These are phyloP conservation scores for Adansonia gregorii DNA, from an alignment of 441 rosid species.

Conservation along the genomic window DNA sequence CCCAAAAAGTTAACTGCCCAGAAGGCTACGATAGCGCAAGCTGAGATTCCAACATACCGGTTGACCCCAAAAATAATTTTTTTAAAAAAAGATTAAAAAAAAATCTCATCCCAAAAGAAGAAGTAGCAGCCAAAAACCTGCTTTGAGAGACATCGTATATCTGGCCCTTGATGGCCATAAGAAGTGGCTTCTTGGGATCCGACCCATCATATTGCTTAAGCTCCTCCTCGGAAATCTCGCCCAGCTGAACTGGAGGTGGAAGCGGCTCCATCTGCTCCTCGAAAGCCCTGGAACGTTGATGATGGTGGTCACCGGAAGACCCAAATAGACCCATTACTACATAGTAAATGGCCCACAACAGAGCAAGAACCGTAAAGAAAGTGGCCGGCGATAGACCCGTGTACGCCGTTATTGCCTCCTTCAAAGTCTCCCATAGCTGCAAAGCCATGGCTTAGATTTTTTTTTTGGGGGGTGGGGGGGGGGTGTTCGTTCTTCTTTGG, in stretches of 20 bases:
- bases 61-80: not conserved
- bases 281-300: slow-evolving; percentile 42
- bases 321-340: slow-evolving; percentile 67
- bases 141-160: slow-evolving; percentile 95
- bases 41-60: not conserved
- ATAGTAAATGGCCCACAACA: slow-evolving; percentile 70
- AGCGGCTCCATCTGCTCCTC: slow-evolving; percentile 66
- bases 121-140: slow-evolving; percentile 51
- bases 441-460: slow-evolving; percentile 55
- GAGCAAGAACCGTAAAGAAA: slow-evolving; percentile 74
- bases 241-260: slow-evolving; percentile 83
- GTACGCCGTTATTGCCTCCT: slow-evolving; percentile 78
- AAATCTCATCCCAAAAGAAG: too few relatives aligned
- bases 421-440: slow-evolving; percentile 80
- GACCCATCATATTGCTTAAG: slow-evolving; percentile 80
- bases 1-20: not conserved
- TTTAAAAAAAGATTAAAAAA: not conserved
- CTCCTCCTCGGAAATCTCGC: slow-evolving; percentile 79
- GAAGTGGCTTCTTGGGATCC: slow-evolving; percentile 83
- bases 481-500: not conserved
- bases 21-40: not conserved
- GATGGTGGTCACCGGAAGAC: slow-evolving; percentile 48
- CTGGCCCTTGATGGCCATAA: slow-evolving; percentile 98
- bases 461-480: not conserved
- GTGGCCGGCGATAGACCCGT: slow-evolving; percentile 86